Percentiles rank a stretch among this genome's conserved stretches.
These are phyloP conservation scores for Passalora sequoiae DNA, from an alignment of 2,329 filamentous ascomycete genomes.

Conservation along the genomic window DNA sequence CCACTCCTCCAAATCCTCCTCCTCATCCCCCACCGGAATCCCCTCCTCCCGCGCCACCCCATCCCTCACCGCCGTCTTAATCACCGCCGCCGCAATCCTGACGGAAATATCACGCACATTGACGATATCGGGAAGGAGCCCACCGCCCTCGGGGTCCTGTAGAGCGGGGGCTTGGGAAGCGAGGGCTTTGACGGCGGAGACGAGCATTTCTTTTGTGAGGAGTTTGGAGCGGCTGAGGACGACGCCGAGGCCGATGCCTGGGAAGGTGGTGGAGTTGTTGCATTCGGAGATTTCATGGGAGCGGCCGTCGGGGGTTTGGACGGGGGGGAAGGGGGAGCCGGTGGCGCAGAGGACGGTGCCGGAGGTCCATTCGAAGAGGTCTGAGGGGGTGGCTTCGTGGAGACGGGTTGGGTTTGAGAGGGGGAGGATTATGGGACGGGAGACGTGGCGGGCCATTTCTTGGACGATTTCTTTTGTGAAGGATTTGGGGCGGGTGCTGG, in stretches of 20 bases:
- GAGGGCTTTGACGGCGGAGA: slow-evolving; percentile 70
- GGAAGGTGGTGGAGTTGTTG: slow-evolving; percentile 83
- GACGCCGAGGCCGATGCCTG: slow-evolving; percentile 75
- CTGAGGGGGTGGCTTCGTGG: slow-evolving; percentile 73
- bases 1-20: slow-evolving; percentile 61
- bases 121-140: slow-evolving; percentile 70
- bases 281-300: slow-evolving; percentile 67
- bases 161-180: slow-evolving; percentile 67
- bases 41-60: slow-evolving; percentile 58
- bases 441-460: slow-evolving; percentile 69
- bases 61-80: slow-evolving; percentile 65
- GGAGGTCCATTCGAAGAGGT: slow-evolving; percentile 72
- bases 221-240: slow-evolving; percentile 64
- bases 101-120: slow-evolving; percentile 72
- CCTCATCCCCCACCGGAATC: slow-evolving; percentile 55
- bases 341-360: slow-evolving; percentile 76
- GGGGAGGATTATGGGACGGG: slow-evolving; percentile 79
- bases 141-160: slow-evolving; percentile 56
- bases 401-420: slow-evolving; percentile 80
- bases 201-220: slow-evolving; percentile 72
- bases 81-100: slow-evolving; percentile 69
- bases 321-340: slow-evolving; percentile 74
- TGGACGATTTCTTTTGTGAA: slow-evolving; percentile 70
- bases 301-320: slow-evolving; percentile 51
- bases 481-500: slow-evolving; percentile 68